Evolutionary conservation across 2,329 filamentous ascomycete genomes (phyloP), one percentile per base, ranked within the genome.

Genomic region (Corynespora cassiicola): DNA sequence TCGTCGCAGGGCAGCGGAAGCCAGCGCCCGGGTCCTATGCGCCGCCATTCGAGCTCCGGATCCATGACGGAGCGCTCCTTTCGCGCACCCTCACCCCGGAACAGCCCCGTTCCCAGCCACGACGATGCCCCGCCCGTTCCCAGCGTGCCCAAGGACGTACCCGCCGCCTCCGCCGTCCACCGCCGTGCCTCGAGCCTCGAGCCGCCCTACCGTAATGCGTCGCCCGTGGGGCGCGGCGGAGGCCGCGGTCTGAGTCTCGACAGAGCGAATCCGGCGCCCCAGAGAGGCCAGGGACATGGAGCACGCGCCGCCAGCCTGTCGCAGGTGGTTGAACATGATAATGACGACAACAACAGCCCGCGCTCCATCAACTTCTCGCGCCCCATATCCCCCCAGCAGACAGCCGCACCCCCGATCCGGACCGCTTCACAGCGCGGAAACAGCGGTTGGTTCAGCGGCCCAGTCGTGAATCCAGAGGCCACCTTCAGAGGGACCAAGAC

Each of bases 21-120:
- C 50, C 67, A 57, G 36, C 67, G 65, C 39, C 69, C 47, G 5
- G 36, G 7, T 5, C 40, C 47, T 5, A 39, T 69, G 72, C 74
- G 61, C 45, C 48, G 68, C 46, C 66, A 35, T 72, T 91, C 45
- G 78, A 85, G 91, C 69, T 80, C 80, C 18, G 80, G 84, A 15
- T 96, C 90, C 32, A 95, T 97, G 91, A 86, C 82, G 19, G 88
- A 92, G 65, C 82, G 92, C 41, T 91, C 90, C 1, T 96, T 96
- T 68, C 84, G 91, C 52, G 87, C 86, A 9, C 83, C 85, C 3
- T 95, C 75, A 76, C 58, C 67, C 24, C 41, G 57, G 50, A 47
- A 55, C 52, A 62, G 54, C 36, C 39, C 43, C 23, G 32, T 39
- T 20, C 49, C 56, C 19, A 30, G 49, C 7, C 40, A 69, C 37